phyloP scores from a whole-genome alignment of 768 basidiomycete genomes.

The Mycena polygramma region DNA sequence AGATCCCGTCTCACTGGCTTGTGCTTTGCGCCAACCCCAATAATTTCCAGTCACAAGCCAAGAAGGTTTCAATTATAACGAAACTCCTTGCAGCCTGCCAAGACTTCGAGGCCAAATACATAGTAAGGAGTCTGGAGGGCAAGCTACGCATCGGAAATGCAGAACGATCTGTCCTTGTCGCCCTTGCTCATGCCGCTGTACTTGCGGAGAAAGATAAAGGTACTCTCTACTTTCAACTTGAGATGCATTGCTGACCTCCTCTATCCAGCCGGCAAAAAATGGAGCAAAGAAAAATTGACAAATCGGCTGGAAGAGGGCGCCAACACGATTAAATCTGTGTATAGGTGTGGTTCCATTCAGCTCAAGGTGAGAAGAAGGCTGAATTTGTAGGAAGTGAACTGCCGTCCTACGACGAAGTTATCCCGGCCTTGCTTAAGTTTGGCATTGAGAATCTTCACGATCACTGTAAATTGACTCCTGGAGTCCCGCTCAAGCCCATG shows the following conservation, averaged over 20 bases:
- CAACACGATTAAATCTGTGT: slow-evolving; percentile 87
- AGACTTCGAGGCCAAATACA: slow-evolving; percentile 94
- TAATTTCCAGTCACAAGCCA: slow-evolving; percentile 82
- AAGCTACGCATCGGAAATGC: slow-evolving; percentile 98
- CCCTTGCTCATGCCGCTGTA: slow-evolving; percentile 92
- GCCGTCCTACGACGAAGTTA: slow-evolving; percentile 91
- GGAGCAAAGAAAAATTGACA: slow-evolving; percentile 80
- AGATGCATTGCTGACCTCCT: slow-evolving; percentile 21
- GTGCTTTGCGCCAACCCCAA: slow-evolving; percentile 12
- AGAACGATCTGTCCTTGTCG: slow-evolving; percentile 94
- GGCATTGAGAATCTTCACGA: slow-evolving; percentile 80
- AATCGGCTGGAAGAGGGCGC: slow-evolving; percentile 82
- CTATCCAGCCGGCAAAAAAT: slow-evolving; percentile 74
- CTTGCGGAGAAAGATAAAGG: slow-evolving; percentile 81
- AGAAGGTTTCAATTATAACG: slow-evolving; percentile 96
- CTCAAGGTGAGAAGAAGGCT: slow-evolving; percentile 2
- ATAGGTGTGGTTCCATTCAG: slow-evolving; percentile 70
- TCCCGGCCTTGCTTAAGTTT: slow-evolving; percentile 87
- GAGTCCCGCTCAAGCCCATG: slow-evolving; percentile 98
- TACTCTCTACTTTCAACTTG: slow-evolving; percentile 39
- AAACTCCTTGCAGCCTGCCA: slow-evolving; percentile 94
- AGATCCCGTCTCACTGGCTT: slow-evolving; percentile 21
- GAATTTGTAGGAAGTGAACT: slow-evolving; percentile 74
- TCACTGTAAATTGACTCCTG: slow-evolving; percentile 92
- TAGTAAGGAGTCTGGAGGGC: slow-evolving; percentile 95